These are phyloP conservation scores for Jaapia argillacea DNA, from an alignment of 768 basidiomycete species.

Conservation along the genomic window DNA sequence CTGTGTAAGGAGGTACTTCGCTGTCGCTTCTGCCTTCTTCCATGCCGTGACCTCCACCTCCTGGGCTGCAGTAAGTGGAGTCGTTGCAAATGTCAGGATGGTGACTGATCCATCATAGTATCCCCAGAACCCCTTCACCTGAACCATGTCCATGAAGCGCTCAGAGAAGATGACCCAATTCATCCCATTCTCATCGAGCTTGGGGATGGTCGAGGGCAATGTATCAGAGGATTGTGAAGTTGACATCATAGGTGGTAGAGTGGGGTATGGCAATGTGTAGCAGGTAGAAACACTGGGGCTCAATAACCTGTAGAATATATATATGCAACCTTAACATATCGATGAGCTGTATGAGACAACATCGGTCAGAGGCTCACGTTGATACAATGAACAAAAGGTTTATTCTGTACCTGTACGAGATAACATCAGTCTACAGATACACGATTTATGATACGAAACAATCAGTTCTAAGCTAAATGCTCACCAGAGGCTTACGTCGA, in stretches of 20 bases:
- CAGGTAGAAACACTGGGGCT: background rate
- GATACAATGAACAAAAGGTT: too few relatives aligned
- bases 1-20: slow-evolving; percentile 21
- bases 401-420: too few relatives aligned
- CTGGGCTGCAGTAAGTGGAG: slow-evolving; percentile 10
- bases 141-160: slow-evolving; percentile 9
- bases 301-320: background rate
- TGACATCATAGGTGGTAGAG: background rate
- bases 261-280: background rate
- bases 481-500: too few relatives aligned
- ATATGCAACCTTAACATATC: background rate
- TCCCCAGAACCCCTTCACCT: slow-evolving; percentile 10
- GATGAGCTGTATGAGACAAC: too few relatives aligned
- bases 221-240: background rate
- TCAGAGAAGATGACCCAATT: slow-evolving; percentile 20
- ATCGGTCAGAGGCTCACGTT: too few relatives aligned
- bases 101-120: slow-evolving; percentile 13
- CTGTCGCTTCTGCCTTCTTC: slow-evolving; percentile 16
- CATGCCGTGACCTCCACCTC: slow-evolving; percentile 16
- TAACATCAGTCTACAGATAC: too few relatives aligned
- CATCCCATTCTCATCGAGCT: slow-evolving; percentile 15
- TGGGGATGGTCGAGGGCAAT: slow-evolving; percentile 9
- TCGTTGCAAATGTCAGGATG: slow-evolving; percentile 1
- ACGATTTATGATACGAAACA: too few relatives aligned
- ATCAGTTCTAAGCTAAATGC: too few relatives aligned